These are phyloP conservation scores for Liriodendron chinense DNA, from an alignment of 164 flowering plant species.

Conservation along the genomic window DNA sequence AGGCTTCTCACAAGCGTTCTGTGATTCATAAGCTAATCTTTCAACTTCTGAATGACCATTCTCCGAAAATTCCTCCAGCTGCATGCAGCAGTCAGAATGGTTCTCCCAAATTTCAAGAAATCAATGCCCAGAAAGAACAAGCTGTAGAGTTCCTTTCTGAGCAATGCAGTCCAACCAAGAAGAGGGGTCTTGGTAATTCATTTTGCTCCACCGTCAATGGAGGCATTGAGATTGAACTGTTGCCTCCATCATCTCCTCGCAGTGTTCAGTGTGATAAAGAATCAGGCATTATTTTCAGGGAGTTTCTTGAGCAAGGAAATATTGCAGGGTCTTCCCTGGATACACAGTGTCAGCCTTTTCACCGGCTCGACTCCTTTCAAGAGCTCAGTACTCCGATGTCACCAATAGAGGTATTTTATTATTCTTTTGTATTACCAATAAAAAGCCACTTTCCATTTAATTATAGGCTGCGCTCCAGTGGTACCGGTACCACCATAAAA, in stretches of 20 bases:
- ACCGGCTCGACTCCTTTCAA: conserved; percentile 26
- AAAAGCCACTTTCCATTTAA: background rate
- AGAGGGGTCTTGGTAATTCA: conserved; percentile 15
- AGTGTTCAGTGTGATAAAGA: conserved; percentile 32
- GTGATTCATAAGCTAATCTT: conserved; percentile 55
- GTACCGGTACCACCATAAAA: background rate
- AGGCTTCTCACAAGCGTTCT: conserved; percentile 82
- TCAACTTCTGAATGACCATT: conserved; percentile 41
- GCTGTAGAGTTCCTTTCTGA: conserved; percentile 36
- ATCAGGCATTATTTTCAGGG: conserved; percentile 46
- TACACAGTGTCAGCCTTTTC: conserved; percentile 35
- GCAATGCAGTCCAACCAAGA: conserved; percentile 17
- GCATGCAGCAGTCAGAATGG: conserved; percentile 21
- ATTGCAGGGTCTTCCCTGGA: conserved; percentile 32
- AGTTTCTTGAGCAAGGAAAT: conserved; percentile 42
- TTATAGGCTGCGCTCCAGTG: background rate
- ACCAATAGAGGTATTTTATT: conserved; percentile 41
- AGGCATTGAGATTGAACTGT: conserved; percentile 46
- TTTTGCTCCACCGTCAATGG: background rate
- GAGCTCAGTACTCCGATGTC: conserved; percentile 28
- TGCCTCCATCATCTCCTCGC: conserved; percentile 36
- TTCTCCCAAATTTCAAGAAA: conserved; percentile 18
- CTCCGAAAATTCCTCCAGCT: conserved; percentile 29
- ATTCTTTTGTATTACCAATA: background rate
- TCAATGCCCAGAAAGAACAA: conserved; percentile 25